Conservation (phyloP, 306 rosid genomes). For the barrel medic (Medicago truncatula) region DNA sequence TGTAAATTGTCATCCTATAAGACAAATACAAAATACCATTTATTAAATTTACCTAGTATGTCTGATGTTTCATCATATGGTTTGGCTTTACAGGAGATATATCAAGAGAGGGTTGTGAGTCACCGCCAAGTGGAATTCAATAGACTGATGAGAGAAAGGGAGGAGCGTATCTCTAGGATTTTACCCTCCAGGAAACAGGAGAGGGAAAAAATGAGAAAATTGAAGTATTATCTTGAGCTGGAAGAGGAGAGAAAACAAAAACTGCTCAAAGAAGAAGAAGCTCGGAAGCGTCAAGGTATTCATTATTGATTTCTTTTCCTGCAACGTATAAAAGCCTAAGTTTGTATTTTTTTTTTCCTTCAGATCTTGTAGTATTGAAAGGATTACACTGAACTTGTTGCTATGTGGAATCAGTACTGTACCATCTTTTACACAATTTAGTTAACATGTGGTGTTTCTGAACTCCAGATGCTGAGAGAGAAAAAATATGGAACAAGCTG, state of each 20-base stretch:
- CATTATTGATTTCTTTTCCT: background rate
- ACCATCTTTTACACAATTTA: conserved; percentile 1
- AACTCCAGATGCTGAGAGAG: conserved; percentile 77
- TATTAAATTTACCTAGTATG: background rate
- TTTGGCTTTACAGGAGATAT: conserved; percentile 58
- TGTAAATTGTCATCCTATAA: conserved; percentile 4
- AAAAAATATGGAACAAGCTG: conserved; percentile 72
- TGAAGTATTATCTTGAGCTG: conserved; percentile 64
- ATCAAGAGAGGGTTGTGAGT: conserved; percentile 64
- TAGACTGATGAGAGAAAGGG: conserved; percentile 72
- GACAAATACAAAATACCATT: background rate
- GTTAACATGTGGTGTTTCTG: conserved; percentile 7
- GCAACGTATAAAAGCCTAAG: background rate
- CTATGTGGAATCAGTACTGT: background rate
- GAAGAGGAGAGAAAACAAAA: conserved; percentile 82
- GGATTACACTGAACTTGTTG: background rate
- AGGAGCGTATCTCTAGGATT: conserved; percentile 72
- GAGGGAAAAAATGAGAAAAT: conserved; percentile 76
- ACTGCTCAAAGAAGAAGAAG: conserved; percentile 82
- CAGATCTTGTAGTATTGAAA: background rate
- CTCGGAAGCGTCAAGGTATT: conserved; percentile 78
- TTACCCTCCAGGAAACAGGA: conserved; percentile 70
- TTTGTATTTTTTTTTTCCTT: background rate
- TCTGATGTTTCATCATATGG: background rate
- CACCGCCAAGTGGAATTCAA: conserved; percentile 72